phyloP scores from a whole-genome alignment of 495 filamentous ascomycete genomes.

The Penicillium bialowiezense region DNA sequence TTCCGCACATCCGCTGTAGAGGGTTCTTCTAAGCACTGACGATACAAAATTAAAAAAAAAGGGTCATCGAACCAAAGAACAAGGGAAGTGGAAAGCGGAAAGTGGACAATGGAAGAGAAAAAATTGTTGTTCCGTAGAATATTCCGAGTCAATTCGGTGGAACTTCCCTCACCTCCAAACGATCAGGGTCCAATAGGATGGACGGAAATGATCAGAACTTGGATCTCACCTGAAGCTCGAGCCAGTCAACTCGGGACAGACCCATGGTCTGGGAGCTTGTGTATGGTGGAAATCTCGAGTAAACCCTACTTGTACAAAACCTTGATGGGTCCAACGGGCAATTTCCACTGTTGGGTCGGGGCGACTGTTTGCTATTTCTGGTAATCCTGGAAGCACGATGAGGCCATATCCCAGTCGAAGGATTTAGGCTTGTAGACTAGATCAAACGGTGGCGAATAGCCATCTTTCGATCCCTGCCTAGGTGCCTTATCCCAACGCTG shows the following conservation, averaged over 20 bases:
- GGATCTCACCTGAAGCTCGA: slow-evolving; percentile 6
- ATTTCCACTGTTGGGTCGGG: not conserved
- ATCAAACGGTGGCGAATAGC: too few relatives aligned
- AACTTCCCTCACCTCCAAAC: slow-evolving; percentile 15
- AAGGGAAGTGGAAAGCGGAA: too few relatives aligned
- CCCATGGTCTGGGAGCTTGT: not conserved
- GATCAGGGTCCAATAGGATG: slow-evolving; percentile 15
- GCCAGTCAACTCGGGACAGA: slow-evolving; percentile 1
- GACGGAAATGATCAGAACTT: slow-evolving; percentile 10
- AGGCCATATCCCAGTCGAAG: too few relatives aligned
- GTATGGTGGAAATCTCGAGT: not conserved
- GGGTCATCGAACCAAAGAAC: too few relatives aligned
- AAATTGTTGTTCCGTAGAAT: too few relatives aligned
- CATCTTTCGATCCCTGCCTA: not conserved
- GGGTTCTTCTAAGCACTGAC: too few relatives aligned
- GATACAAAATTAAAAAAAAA: too few relatives aligned
- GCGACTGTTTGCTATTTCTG: not conserved
- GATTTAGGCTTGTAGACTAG: not conserved
- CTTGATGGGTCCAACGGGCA: not conserved
- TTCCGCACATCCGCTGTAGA: too few relatives aligned
- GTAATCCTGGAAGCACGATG: not conserved
- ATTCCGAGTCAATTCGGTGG: slow-evolving; percentile 15
- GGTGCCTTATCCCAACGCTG: too few relatives aligned
- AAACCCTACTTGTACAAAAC: not conserved
- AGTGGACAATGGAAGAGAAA: too few relatives aligned